Conservation (phyloP, 202 grass and related monocot species). For the Dendrocalamus latiflorus region DNA sequence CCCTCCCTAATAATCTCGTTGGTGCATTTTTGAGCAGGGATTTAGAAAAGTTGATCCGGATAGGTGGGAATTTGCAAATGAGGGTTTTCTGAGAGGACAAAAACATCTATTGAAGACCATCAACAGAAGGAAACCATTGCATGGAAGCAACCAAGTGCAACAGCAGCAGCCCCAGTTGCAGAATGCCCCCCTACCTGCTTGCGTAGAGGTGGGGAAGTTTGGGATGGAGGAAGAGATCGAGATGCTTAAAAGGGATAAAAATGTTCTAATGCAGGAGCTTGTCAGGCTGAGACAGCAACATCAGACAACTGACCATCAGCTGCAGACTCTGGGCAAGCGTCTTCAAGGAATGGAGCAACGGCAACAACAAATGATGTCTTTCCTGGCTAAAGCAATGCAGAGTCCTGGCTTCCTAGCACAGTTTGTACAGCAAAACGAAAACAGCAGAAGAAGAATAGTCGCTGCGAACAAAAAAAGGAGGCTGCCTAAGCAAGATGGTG, state of each 20-base stretch:
- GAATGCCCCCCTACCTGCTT: slow-evolving; percentile 62
- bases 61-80: slow-evolving; percentile 97
- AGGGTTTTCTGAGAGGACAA: slow-evolving; percentile 86
- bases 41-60: slow-evolving; percentile 99
- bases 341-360: slow-evolving; percentile 93
- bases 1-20: slow-evolving; percentile 1
- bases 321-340: slow-evolving; percentile 76
- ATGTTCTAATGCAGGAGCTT: slow-evolving; percentile 96
- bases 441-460: slow-evolving; percentile 62
- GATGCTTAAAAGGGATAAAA: slow-evolving; percentile 89
- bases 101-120: slow-evolving; percentile 95
- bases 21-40: slow-evolving; percentile 49
- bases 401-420: slow-evolving; percentile 82
- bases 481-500: slow-evolving; percentile 67
- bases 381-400: slow-evolving; percentile 90
- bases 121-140: slow-evolving; percentile 78
- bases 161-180: slow-evolving; percentile 63
- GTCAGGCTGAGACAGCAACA: slow-evolving; percentile 85
- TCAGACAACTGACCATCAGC: slow-evolving; percentile 80
- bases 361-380: slow-evolving; percentile 96
- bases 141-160: slow-evolving; percentile 54
- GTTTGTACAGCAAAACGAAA: slow-evolving; percentile 92
- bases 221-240: slow-evolving; percentile 95
- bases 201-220: slow-evolving; percentile 91
- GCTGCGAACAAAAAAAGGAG: slow-evolving; percentile 73